Evolutionary conservation across 805 yeast genomes (phyloP), one percentile per base, ranked within the genome.

Genomic region (Teunomyces tritomae): DNA sequence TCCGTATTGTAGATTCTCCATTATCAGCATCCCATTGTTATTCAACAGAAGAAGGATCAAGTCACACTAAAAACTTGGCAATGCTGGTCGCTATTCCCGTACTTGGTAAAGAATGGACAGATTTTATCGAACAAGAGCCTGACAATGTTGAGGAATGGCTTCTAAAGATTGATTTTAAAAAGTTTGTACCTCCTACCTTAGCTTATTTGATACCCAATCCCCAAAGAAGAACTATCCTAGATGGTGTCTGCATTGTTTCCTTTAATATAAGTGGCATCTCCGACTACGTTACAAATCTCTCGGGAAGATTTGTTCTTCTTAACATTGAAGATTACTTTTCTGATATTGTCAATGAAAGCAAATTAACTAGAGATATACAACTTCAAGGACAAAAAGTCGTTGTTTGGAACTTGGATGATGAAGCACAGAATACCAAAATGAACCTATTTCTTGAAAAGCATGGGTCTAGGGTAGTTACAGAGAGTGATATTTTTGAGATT

Each of bases 31-130:
- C 67, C 3, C 65, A 65, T 44, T 62, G 55, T 44, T 51, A 58
- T 27, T 49, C 63, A 0, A 43, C 47, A 17, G 43, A 48, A 3
- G 43, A 48, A 3, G 58, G 54, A 13, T 34, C 45, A 9, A 55
- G 50, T 28, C 51, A 46, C 27, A 39, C 49, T 10, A 42, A 61
- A n/a, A 57, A 55, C 28, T 46, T 60, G 14, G 63, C 70, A 3
- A 48, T 68, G 27, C 60, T 62, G 55, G 52, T 63, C 13, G 68
- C 62, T 0, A 40, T 66, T 3, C 70, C 74, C 4, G 48, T 70
- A 3, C 51, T 69, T 10, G 53, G 57, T 17, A 40, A 48, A 14
- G 29, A 48, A 1, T 70, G 73, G 74, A 32, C 58, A 6, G 52
- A 54, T 7, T 49, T 35, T 13, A 45, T 62, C 4, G 39, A 41